Base-by-base conservation (phyloP, 2,329 filamentous ascomycete genomes). In the Berkeleyomyces basicola region DNA sequence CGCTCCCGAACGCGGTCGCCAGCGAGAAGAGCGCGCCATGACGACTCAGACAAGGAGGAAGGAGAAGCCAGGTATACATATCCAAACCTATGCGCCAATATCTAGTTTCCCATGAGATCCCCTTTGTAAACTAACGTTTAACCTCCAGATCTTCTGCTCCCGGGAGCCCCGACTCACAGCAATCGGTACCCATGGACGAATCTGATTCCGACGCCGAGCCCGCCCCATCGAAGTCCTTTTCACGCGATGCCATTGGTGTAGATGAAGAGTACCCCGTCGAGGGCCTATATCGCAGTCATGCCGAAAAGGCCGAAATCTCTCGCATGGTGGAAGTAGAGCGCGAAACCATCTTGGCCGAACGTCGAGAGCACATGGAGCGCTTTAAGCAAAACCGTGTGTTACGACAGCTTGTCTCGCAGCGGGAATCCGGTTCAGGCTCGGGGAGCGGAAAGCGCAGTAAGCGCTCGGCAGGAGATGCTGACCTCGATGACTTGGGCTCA, bases 131-230 rank as follows among this genome's bases (percentile, higher is more conserved):
- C 51, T 37, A 39, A 37, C 51, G 6, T 7, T 16, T 14, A 4
- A 6, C 7, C 36, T 11, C 63, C 70, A 92, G 87, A 63, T 91
- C 86, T 23, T 87, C 85, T 31, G 77, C 79, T 11, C 83, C 83
- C 7, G 79, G 77, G n/a, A 87, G 87, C 16, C 86, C 83, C 60
- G 81, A 83, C 70, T 95, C 90, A 4, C 81, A 87, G 61, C 82
- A 86, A 69, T 95, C 90, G 9, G 90, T 85, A 31, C 86, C 88
- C 31, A 95, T 96, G 90, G 90, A 92, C 65, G 88, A 93, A 72
- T 93, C 87, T 55, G 86, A 90, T 67, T 89, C 88, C 14, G 75
- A 77, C 40, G 74, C 71, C 49, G 75, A 77, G 76, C 78, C 63
- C 74, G 79, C 62, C 75, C 80, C 60, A 72, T 66, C 66, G 66